Percentiles rank a stretch among this genome's conserved stretches.
Conservation (phyloP, 2,329 filamentous ascomycete genomes). For the Aspergillus novofumigatus region DNA sequence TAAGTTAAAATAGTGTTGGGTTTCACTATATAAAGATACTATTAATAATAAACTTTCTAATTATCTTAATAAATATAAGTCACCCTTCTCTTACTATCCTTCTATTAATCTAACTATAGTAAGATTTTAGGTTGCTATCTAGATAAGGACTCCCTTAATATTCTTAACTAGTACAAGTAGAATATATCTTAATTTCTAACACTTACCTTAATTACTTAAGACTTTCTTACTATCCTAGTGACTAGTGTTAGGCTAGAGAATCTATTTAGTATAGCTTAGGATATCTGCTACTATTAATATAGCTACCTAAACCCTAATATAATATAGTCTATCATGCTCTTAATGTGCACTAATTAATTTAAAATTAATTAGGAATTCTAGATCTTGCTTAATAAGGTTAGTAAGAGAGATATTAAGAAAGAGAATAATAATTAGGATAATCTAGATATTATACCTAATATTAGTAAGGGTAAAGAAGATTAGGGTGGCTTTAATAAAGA, state of each 20-base stretch:
- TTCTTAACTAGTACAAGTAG: not conserved
- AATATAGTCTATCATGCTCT: not conserved
- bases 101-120: not conserved
- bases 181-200: not conserved
- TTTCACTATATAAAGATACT: not conserved
- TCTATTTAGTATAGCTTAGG: not conserved
- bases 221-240: not conserved
- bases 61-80: not conserved
- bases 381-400: not conserved
- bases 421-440: not conserved
- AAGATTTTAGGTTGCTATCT: not conserved
- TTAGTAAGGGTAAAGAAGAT: not conserved
- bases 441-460: not conserved
- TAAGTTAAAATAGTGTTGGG: not conserved
- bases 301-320: not conserved
- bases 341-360: not conserved
- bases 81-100: not conserved
- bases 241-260: not conserved
- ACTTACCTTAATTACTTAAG: not conserved
- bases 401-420: not conserved
- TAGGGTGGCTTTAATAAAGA: no score
- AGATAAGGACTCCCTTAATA: not conserved
- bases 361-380: not conserved
- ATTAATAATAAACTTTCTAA: not conserved
- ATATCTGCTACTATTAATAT: not conserved